Percentiles rank a stretch among this genome's conserved stretches.
Evolutionary conservation across 768 basidiomycete genomes (phyloP).

Genomic region (Boletus rufocinnamomeus): DNA sequence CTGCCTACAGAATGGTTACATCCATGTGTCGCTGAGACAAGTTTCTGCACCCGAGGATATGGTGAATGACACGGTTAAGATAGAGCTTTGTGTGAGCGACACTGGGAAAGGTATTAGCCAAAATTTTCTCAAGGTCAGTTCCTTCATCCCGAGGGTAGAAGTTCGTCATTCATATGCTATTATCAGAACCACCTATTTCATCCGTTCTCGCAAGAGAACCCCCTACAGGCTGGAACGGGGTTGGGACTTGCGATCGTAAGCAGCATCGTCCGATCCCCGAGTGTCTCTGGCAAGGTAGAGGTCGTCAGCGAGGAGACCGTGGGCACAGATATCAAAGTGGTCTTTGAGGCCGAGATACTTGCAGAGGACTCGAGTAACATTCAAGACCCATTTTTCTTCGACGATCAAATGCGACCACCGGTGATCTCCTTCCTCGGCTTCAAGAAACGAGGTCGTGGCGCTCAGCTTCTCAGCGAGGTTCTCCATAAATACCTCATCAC

Average conservation of each 20-base stretch:
- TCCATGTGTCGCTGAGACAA: constrained; percentile 82
- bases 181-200: constrained; percentile 89
- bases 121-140: constrained; percentile 79
- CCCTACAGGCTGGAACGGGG: constrained; percentile 89
- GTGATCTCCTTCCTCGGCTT: constrained; percentile 75
- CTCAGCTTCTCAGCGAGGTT: constrained; percentile 63
- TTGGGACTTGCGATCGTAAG: constrained; percentile 94
- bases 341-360: constrained; percentile 69
- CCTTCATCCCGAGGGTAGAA: not conserved
- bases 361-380: constrained; percentile 43
- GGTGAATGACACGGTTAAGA: constrained; percentile 60
- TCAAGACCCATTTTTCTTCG: constrained; percentile 49
- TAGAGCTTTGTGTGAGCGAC: constrained; percentile 85
- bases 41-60: constrained; percentile 57
- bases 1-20: constrained; percentile 69
- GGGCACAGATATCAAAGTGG: constrained; percentile 90
- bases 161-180: constrained; percentile 2
- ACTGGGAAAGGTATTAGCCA: constrained; percentile 96
- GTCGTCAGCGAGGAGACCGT: constrained; percentile 89
- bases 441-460: constrained; percentile 61
- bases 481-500: constrained; percentile 63
- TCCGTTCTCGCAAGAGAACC: constrained; percentile 96
- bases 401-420: constrained; percentile 43
- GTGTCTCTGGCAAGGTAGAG: constrained; percentile 88
- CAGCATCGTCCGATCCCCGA: constrained; percentile 84